Conservation (phyloP, 805 yeast species). For the Soucietia sequanensis region DNA sequence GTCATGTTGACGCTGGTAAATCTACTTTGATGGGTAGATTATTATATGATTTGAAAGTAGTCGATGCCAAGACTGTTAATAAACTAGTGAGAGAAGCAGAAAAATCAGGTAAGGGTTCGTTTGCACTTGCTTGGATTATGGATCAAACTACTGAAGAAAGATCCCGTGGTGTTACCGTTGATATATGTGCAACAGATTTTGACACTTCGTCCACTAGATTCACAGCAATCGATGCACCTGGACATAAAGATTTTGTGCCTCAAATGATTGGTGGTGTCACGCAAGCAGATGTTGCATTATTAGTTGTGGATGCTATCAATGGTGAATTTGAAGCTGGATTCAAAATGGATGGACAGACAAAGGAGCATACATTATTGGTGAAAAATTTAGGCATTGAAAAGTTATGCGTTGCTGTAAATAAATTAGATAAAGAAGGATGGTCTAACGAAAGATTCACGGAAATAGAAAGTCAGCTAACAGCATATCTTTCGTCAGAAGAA, state of each 20-base stretch:
- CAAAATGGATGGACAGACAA: conserved; percentile 68
- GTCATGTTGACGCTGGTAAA: conserved; percentile 86
- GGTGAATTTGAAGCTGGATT: conserved; percentile 75
- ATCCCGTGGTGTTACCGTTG: conserved; percentile 74
- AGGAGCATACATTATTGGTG: conserved; percentile 72
- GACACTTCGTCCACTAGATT: conserved; percentile 55
- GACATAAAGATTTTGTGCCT: conserved; percentile 80
- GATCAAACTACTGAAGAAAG: conserved; percentile 81
- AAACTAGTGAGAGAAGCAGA: conserved; percentile 65
- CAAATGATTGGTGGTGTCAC: conserved; percentile 83
- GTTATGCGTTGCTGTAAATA: conserved; percentile 64
- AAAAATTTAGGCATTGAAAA: conserved; percentile 63
- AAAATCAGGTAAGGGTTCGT: conserved; percentile 69
- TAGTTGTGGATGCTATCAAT: conserved; percentile 64
- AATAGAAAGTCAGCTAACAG: conserved; percentile 48
- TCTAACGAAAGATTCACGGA: conserved; percentile 49
- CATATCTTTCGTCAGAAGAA: conserved; percentile 47
- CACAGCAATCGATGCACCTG: conserved; percentile 82
- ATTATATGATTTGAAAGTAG: conserved; percentile 63
- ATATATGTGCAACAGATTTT: conserved; percentile 66
- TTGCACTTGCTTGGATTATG: conserved; percentile 83
- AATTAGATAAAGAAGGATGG: conserved; percentile 67
- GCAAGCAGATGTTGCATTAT: conserved; percentile 72
- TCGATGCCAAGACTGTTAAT: conserved; percentile 62
- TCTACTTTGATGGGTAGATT: conserved; percentile 77